Conservation (phyloP, 176 grass and related monocot species). For the Carex pumila region DNA sequence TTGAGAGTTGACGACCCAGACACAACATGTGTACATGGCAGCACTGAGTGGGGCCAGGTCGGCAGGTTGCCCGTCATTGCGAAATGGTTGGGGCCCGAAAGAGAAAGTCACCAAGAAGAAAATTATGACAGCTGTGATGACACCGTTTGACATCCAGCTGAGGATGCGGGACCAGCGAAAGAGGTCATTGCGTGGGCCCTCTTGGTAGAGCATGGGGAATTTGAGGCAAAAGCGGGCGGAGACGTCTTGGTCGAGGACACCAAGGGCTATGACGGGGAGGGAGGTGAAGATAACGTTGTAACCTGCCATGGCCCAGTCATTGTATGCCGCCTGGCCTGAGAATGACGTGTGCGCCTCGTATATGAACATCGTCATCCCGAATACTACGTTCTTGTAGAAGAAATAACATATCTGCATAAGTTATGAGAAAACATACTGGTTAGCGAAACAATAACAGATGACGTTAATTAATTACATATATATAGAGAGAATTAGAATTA, state of each 20-base stretch:
- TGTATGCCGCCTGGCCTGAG: constrained; percentile 56
- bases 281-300: constrained; percentile 84
- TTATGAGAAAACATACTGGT: not conserved
- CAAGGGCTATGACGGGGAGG: constrained; percentile 70
- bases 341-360: constrained; percentile 61
- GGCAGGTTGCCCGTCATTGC: constrained; percentile 26
- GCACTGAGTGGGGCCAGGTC: constrained; percentile 40
- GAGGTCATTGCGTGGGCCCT: constrained; percentile 68
- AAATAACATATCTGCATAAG: constrained; percentile 84
- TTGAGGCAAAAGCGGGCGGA: constrained; percentile 76
- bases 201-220: constrained; percentile 92
- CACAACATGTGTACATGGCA: constrained; percentile 53
- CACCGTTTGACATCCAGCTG: constrained; percentile 67
- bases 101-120: constrained; percentile 44
- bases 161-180: constrained; percentile 71
- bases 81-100: constrained; percentile 51
- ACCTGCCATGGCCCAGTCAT: constrained; percentile 55
- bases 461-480: not conserved
- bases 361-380: constrained; percentile 74
- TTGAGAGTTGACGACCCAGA: constrained; percentile 75
- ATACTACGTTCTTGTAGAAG: constrained; percentile 96
- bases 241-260: constrained; percentile 87
- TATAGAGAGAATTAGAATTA: not conserved
- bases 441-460: not conserved
- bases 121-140: constrained; percentile 41